These are phyloP conservation scores for Trypanosoma avium DNA, from an alignment of 208 protist genomes.

Conservation along the genomic window DNA sequence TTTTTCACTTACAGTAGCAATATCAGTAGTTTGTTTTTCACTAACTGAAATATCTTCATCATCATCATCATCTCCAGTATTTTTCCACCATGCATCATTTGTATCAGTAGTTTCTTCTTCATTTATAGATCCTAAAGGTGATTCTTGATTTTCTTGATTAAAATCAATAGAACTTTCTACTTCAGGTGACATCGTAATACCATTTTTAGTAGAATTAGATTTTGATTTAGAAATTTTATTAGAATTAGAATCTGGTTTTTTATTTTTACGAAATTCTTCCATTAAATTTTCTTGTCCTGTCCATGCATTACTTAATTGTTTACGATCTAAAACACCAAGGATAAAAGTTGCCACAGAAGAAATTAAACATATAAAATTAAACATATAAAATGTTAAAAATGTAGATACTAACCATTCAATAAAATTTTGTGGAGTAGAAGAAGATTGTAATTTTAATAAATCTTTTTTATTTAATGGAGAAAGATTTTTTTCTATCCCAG, in stretches of 20 bases:
- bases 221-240: neutral
- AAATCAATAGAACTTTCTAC: neutral
- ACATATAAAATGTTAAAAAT: too few relatives aligned
- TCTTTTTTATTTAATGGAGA: neutral
- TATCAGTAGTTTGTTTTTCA: constrained; percentile 1
- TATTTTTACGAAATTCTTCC: constrained; percentile 15
- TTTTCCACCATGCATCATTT: constrained; percentile 21
- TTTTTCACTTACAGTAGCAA: neutral
- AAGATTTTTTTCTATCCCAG: neutral
- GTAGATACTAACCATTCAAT: too few relatives aligned
- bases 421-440: too few relatives aligned
- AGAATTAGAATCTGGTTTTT: constrained; percentile 3
- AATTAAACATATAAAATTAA: constrained; percentile 46
- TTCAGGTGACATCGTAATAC: neutral
- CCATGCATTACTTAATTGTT: constrained; percentile 55
- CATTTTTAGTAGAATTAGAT: neutral
- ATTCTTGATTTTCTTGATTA: too few relatives aligned
- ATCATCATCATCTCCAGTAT: constrained; percentile 15
- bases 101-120: neutral
- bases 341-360: constrained; percentile 45
- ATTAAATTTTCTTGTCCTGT: constrained; percentile 39
- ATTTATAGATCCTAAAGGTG: neutral
- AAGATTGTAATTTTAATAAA: too few relatives aligned
- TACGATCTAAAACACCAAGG: constrained; percentile 44
- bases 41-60: neutral